phyloP scores from a whole-genome alignment of 805 yeast genomes.

The Sugiyamaella mastotermitis region DNA sequence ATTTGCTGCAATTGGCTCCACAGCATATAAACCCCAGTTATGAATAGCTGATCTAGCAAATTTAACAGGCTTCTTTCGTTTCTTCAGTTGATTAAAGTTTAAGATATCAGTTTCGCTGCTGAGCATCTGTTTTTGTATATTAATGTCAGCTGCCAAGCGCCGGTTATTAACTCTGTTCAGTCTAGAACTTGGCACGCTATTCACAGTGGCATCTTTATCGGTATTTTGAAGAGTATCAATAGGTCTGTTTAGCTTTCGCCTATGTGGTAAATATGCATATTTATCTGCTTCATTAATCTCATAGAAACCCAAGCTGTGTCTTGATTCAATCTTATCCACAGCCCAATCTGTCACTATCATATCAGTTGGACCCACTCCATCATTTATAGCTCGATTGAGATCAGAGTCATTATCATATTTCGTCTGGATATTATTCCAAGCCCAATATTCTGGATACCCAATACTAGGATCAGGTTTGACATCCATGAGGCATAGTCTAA shows the following conservation, averaged over 20 bases:
- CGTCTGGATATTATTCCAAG: slow-evolving; percentile 50
- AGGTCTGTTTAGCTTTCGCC: slow-evolving; percentile 47
- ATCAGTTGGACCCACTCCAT: slow-evolving; percentile 41
- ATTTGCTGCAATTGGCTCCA: slow-evolving; percentile 90
- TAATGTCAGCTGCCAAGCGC: slow-evolving; percentile 83
- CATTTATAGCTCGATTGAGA: slow-evolving; percentile 7
- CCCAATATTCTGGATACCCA: slow-evolving; percentile 48
- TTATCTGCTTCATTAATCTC: slow-evolving; percentile 71
- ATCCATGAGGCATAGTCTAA: slow-evolving; percentile 40
- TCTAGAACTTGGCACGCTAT: slow-evolving; percentile 49
- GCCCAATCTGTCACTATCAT: slow-evolving; percentile 29
- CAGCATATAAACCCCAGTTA: slow-evolving; percentile 96
- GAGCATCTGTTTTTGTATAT: slow-evolving; percentile 68
- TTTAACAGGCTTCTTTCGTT: slow-evolving; percentile 89
- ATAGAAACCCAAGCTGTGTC: slow-evolving; percentile 61
- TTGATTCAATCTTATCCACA: background rate
- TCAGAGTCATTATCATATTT: slow-evolving; percentile 12
- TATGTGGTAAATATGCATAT: slow-evolving; percentile 73
- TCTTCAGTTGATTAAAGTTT: slow-evolving; percentile 79
- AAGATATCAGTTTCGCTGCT: slow-evolving; percentile 65
- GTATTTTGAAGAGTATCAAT: slow-evolving; percentile 21
- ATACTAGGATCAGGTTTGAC: slow-evolving; percentile 26
- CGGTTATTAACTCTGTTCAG: slow-evolving; percentile 82
- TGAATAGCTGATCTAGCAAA: slow-evolving; percentile 96
- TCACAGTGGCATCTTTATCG: slow-evolving; percentile 15